Evolutionary conservation across 78 protist species (phyloP).

Genomic region (Chrysochromulina parva): DNA sequence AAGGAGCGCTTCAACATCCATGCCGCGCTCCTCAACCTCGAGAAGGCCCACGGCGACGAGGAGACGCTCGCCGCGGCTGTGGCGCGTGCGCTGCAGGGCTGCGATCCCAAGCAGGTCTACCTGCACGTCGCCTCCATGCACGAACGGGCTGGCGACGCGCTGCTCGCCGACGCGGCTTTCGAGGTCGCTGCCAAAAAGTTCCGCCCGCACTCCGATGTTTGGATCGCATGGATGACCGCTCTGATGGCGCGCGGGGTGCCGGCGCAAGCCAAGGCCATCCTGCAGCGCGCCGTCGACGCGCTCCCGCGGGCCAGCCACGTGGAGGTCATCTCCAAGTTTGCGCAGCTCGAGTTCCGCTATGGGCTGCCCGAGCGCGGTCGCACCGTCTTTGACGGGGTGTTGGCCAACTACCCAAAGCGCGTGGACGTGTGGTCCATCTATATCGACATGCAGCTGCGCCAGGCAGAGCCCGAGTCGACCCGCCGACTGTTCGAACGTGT

Average conservation of each 20-base stretch:
- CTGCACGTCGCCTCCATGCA: conserved; percentile 44
- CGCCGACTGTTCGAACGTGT: conserved; percentile 80
- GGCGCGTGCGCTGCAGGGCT: conserved; percentile 59
- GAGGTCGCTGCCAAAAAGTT: conserved; percentile 59
- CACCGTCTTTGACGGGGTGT: conserved; percentile 77
- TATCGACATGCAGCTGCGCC: conserved; percentile 83
- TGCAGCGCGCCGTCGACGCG: conserved; percentile 32
- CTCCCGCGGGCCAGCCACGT: conserved; percentile 14
- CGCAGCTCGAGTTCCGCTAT: conserved; percentile 76
- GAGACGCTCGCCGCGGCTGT: conserved; percentile 61
- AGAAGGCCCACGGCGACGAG: conserved; percentile 74
- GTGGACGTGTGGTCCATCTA: conserved; percentile 93
- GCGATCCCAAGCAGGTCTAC: conserved; percentile 64
- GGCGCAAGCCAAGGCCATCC: background rate
- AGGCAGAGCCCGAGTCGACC: conserved; percentile 25
- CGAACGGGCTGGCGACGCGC: conserved; percentile 38
- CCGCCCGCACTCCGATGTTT: background rate
- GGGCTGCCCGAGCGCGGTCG: conserved; percentile 88
- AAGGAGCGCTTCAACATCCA: conserved; percentile 76
- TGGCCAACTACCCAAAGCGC: conserved; percentile 82
- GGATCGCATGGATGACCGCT: conserved; percentile 14
- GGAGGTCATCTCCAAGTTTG: conserved; percentile 70
- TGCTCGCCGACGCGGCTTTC: conserved; percentile 49
- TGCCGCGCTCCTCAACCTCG: conserved; percentile 90
- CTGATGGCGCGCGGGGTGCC: background rate